phyloP scores from a whole-genome alignment of 2,329 filamentous ascomycete genomes.

The Chrysoporthe cubensis region DNA sequence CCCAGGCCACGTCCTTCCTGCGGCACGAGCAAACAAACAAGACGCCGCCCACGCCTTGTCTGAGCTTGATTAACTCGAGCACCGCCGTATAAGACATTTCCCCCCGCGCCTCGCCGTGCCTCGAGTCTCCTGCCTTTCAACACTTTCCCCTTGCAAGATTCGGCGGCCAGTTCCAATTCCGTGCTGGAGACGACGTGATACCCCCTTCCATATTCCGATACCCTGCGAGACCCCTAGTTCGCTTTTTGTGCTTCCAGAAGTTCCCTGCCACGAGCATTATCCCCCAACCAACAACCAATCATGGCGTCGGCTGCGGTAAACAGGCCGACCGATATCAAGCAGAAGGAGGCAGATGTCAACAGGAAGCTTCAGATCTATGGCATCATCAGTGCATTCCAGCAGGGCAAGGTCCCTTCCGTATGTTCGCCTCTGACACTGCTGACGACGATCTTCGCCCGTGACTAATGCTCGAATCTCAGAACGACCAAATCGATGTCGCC shows the following conservation, averaged over 20 bases:
- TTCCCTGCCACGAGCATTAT: not conserved
- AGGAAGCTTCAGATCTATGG: constrained; percentile 94
- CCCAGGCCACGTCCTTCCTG: constrained; percentile 4
- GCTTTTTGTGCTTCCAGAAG: no score
- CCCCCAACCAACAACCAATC: constrained; percentile 13
- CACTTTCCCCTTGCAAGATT: not conserved
- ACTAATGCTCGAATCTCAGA: constrained; percentile 52
- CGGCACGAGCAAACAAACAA: not conserved
- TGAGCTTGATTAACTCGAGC: not conserved
- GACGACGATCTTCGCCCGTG: not conserved
- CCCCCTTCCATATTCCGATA: constrained; percentile 20
- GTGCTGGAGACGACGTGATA: constrained; percentile 18
- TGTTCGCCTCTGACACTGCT: constrained; percentile 37
- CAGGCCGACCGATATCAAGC: constrained; percentile 71
- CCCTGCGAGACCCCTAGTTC: constrained; percentile 3
- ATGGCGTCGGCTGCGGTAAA: constrained; percentile 60
- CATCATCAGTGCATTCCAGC: constrained; percentile 82
- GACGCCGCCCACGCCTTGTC: constrained; percentile 11
- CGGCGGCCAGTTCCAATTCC: not conserved
- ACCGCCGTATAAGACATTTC: constrained; percentile 24
- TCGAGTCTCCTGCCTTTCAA: not conserved
- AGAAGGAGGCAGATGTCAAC: constrained; percentile 87
- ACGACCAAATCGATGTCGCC: constrained; percentile 94
- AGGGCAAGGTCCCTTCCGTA: constrained; percentile 90
- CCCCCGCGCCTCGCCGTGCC: not conserved